phyloP scores from a whole-genome alignment of 1,284 basidiomycete species.

The Puccinia horiana region DNA sequence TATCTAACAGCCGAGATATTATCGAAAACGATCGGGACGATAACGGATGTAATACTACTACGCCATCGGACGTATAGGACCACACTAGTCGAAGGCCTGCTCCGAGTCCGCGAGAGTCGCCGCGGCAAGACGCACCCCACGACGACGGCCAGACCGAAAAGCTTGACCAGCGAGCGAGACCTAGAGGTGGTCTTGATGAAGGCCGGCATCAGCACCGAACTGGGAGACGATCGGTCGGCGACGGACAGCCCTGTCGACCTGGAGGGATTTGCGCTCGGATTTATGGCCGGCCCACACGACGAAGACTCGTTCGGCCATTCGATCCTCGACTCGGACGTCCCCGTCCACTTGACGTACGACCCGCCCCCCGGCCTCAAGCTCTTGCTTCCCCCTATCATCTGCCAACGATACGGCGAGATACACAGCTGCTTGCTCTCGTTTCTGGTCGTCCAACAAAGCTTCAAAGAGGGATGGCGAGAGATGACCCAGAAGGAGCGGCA shows the following conservation, averaged over 20 bases:
- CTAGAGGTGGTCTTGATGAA: slow-evolving; percentile 32
- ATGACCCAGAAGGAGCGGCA: slow-evolving; percentile 8
- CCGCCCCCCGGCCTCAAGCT: slow-evolving; percentile 11
- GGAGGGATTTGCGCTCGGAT: slow-evolving; percentile 1
- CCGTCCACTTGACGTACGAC: slow-evolving; percentile 23
- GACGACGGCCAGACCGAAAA: not conserved
- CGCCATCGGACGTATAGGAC: not conserved
- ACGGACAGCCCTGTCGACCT: not conserved
- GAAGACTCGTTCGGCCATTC: not conserved
- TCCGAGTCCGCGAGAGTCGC: not conserved
- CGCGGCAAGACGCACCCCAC: not conserved
- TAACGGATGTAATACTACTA: slow-evolving; percentile 33
- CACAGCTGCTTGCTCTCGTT: slow-evolving; percentile 28
- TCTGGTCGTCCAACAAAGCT: not conserved
- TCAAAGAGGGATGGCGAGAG: slow-evolving; percentile 11
- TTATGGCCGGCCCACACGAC: not conserved
- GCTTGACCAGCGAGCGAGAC: slow-evolving; percentile 14
- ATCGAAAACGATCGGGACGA: not conserved
- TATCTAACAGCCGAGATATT: slow-evolving; percentile 36
- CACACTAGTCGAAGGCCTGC: slow-evolving; percentile 18
- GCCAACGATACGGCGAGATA: slow-evolving; percentile 17
- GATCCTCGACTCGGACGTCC: not conserved
- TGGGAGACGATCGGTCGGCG: slow-evolving; percentile 11
- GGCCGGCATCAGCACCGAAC: slow-evolving; percentile 36
- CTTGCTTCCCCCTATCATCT: slow-evolving; percentile 15